Conservation (phyloP, 805 yeast species). For the Brettanomyces naardenensis region DNA sequence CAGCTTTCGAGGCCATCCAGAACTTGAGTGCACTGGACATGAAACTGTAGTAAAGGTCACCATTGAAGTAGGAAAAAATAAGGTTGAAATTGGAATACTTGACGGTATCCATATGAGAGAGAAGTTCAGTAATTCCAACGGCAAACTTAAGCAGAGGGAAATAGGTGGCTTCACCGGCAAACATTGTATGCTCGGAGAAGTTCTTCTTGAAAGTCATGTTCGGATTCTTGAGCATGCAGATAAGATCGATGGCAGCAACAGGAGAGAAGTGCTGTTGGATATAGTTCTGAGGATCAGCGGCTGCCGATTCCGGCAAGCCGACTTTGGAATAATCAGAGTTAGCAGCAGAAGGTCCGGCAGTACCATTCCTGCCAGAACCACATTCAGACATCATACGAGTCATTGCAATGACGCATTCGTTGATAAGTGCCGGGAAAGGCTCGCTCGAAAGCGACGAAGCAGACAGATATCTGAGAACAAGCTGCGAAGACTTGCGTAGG, state of each 20-base stretch:
- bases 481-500: conserved; percentile 1
- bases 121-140: conserved; percentile 23
- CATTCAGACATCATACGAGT: conserved; percentile 3
- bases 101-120: conserved; percentile 10
- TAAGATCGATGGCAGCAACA: conserved; percentile 45
- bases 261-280: conserved; percentile 39
- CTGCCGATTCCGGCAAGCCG: conserved; percentile 37
- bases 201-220: conserved; percentile 54
- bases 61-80: conserved; percentile 38
- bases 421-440: neutral
- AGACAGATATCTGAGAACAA: neutral
- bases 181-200: conserved; percentile 57
- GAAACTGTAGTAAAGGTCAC: conserved; percentile 44
- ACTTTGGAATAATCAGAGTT: conserved; percentile 29
- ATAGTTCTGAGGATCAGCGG: conserved; percentile 33
- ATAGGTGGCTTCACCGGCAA: conserved; percentile 41
- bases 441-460: neutral
- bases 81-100: conserved; percentile 31
- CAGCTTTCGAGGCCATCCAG: conserved; percentile 60
- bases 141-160: conserved; percentile 42
- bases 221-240: conserved; percentile 46
- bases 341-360: conserved; percentile 25
- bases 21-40: conserved; percentile 50
- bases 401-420: conserved; percentile 1
- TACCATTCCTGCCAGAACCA: neutral